Conservation (phyloP, 306 rosid genomes). For the Prunus salicina region DNA sequence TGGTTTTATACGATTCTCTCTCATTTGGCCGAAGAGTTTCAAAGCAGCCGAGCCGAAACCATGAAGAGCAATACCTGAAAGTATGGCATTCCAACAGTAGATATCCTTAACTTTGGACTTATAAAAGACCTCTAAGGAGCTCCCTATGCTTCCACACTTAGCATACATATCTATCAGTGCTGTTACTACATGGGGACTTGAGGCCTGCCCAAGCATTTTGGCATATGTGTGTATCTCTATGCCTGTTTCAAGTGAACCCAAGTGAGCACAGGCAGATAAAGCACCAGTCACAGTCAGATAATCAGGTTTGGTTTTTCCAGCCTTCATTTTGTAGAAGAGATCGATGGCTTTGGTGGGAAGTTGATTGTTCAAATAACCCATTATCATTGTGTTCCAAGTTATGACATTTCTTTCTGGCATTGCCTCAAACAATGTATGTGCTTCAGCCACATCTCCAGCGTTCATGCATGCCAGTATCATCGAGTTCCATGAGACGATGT, state of each 20-base stretch:
- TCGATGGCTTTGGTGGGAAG: slow-evolving; percentile 16
- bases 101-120: slow-evolving; percentile 20
- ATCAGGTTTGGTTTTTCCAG: slow-evolving; percentile 21
- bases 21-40: slow-evolving; percentile 23
- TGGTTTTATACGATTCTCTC: slow-evolving; percentile 15
- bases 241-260: slow-evolving; percentile 28
- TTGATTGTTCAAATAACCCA: slow-evolving; percentile 11
- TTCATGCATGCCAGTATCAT: slow-evolving; percentile 26
- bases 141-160: slow-evolving; percentile 28
- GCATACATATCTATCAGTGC: slow-evolving; percentile 35
- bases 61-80: slow-evolving; percentile 31
- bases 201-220: slow-evolving; percentile 4
- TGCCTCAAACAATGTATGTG: slow-evolving; percentile 9
- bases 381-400: slow-evolving; percentile 36
- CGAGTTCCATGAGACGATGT: slow-evolving; percentile 32
- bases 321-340: slow-evolving; percentile 19
- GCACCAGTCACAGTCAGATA: slow-evolving; percentile 23
- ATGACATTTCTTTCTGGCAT: slow-evolving; percentile 22
- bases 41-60: slow-evolving; percentile 20
- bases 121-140: slow-evolving; percentile 27
- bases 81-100: slow-evolving; percentile 33
- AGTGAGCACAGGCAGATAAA: slow-evolving; percentile 29
- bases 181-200: slow-evolving; percentile 27
- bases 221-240: slow-evolving; percentile 12
- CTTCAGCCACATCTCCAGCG: slow-evolving; percentile 24